phyloP scores from a whole-genome alignment of 371 early-diverging fungal species.

The Capillidium rhysosporum region DNA sequence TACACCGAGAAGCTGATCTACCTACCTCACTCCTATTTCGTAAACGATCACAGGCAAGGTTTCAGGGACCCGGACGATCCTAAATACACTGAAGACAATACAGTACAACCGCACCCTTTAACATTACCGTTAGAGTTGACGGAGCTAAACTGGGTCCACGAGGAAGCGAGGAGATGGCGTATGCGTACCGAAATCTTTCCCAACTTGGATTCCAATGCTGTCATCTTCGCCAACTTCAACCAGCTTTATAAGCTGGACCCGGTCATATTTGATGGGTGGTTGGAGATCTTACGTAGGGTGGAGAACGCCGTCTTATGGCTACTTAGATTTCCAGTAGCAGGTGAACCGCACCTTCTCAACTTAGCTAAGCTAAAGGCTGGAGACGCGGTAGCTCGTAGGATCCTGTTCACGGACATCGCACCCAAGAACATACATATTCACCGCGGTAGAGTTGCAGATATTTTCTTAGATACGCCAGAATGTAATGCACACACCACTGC shows the following conservation, averaged over 20 bases:
- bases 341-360: slow-evolving; percentile 50
- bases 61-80: slow-evolving; percentile 58
- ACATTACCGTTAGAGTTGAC: slow-evolving; percentile 13
- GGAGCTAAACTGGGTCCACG: slow-evolving; percentile 41
- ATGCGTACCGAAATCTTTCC: slow-evolving; percentile 82
- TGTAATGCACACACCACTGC: slow-evolving; percentile 93
- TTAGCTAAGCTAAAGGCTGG: slow-evolving; percentile 61
- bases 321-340: slow-evolving; percentile 74
- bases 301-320: slow-evolving; percentile 77
- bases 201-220: slow-evolving; percentile 46
- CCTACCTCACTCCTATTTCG: slow-evolving; percentile 82
- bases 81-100: slow-evolving; percentile 12
- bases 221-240: slow-evolving; percentile 88
- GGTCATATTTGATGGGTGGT: slow-evolving; percentile 61
- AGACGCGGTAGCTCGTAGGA: slow-evolving; percentile 49
- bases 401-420: slow-evolving; percentile 84
- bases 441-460: slow-evolving; percentile 79
- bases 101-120: slow-evolving; percentile 12
- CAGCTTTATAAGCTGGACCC: slow-evolving; percentile 85
- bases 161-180: slow-evolving; percentile 59
- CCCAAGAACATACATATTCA: slow-evolving; percentile 82
- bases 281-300: slow-evolving; percentile 54
- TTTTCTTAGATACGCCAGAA: slow-evolving; percentile 83
- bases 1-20: slow-evolving; percentile 81
- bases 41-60: slow-evolving; percentile 83